Evolutionary conservation across 257 asterid species (phyloP).

Genomic region (Handroanthus guayacan): DNA sequence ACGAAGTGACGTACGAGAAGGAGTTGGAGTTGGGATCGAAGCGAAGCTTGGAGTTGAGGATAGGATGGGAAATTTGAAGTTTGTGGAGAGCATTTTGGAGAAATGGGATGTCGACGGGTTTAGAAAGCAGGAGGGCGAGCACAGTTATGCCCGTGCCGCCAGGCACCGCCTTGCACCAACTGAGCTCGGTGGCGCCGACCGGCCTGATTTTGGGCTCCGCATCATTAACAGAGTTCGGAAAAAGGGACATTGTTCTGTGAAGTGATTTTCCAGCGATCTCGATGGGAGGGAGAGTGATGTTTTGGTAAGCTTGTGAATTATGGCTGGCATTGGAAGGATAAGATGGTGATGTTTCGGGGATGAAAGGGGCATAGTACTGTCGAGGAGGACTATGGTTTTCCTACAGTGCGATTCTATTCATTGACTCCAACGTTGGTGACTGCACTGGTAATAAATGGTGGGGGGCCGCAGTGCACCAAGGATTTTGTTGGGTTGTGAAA

Average conservation of each 20-base stretch:
- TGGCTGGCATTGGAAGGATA: not conserved
- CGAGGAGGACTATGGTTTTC: not conserved
- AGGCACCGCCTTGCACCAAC: slow-evolving; percentile 94
- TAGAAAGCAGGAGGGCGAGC: slow-evolving; percentile 69
- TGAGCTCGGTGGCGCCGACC: slow-evolving; percentile 75
- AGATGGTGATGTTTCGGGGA: slow-evolving; percentile 15
- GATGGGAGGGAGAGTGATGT: not conserved
- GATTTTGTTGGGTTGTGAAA: too few relatives aligned
- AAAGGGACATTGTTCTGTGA: slow-evolving; percentile 37
- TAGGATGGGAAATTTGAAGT: slow-evolving; percentile 75
- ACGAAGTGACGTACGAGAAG: slow-evolving; percentile 63
- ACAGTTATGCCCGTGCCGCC: slow-evolving; percentile 92
- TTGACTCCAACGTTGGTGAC: not conserved
- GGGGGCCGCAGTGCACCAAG: too few relatives aligned
- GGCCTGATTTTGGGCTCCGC: slow-evolving; percentile 52
- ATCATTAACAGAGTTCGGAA: slow-evolving; percentile 19
- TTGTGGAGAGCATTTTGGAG: slow-evolving; percentile 64
- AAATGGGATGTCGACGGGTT: slow-evolving; percentile 48
- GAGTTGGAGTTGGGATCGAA: slow-evolving; percentile 46
- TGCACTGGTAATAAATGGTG: too few relatives aligned
- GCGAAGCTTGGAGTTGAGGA: slow-evolving; percentile 79
- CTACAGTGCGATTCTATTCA: too few relatives aligned
- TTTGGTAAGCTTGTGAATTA: not conserved
- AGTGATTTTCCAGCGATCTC: not conserved
- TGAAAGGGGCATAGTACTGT: not conserved